Percentiles rank a stretch among this genome's conserved stretches.
These are phyloP conservation scores for Solanum rostratum DNA, from an alignment of 257 asterid genomes.

Conservation along the genomic window DNA sequence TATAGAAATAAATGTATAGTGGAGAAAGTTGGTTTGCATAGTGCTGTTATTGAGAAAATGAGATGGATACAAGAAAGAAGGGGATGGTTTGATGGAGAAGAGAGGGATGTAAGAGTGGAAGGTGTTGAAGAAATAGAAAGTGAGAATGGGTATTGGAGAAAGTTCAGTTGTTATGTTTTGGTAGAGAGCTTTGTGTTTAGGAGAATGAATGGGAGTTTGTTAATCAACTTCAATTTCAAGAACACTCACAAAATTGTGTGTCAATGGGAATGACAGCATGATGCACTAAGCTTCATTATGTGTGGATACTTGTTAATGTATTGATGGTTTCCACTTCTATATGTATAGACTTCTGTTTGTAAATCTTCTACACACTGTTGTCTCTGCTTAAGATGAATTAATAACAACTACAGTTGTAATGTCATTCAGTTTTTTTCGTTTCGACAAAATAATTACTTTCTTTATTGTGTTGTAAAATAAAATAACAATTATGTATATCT, in stretches of 20 bases:
- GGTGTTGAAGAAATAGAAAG: conserved; percentile 36
- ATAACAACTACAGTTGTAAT: neutral
- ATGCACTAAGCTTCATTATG: neutral
- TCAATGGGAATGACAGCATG: conserved; percentile 34
- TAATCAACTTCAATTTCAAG: conserved; percentile 44
- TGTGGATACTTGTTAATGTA: neutral
- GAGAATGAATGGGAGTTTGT: conserved; percentile 61
- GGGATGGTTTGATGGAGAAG: conserved; percentile 68
- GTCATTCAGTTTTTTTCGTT: too few species aligned
- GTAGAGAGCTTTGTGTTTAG: conserved; percentile 72
- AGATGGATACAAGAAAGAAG: conserved; percentile 50
- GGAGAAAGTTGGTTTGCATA: conserved; percentile 39
- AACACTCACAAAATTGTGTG: conserved; percentile 34
- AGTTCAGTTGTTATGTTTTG: conserved; percentile 62
- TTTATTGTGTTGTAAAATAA: too few species aligned
- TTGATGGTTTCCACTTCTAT: neutral
- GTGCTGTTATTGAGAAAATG: conserved; percentile 40
- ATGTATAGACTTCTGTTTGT: neutral
- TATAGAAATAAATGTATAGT: conserved; percentile 6
- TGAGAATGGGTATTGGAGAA: conserved; percentile 34
- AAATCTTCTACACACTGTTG: neutral
- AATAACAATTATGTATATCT: too few species aligned
- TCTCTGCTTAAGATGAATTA: neutral
- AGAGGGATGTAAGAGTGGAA: conserved; percentile 39
- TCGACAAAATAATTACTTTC: neutral